Evolutionary conservation across 1,284 basidiomycete species (phyloP).

Genomic region (Coniferiporia sulphurascens): DNA sequence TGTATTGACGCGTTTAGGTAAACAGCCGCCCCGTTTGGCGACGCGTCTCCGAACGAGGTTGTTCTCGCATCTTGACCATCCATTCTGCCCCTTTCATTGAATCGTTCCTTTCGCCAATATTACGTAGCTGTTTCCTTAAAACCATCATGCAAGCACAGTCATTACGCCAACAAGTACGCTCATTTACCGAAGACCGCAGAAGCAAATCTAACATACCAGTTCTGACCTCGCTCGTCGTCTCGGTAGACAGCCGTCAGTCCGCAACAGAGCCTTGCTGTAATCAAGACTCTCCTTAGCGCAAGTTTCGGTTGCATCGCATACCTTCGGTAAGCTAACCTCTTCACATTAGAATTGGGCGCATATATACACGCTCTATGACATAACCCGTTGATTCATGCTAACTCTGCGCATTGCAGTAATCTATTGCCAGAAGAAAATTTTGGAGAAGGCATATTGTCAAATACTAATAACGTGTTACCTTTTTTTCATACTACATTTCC

Average conservation of each 20-base stretch:
- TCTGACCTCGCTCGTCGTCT: not conserved
- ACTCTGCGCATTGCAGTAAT: constrained; percentile 39
- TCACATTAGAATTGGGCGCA: not conserved
- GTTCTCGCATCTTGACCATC: not conserved
- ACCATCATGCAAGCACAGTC: constrained; percentile 3
- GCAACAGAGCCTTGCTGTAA: constrained; percentile 17
- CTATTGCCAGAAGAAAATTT: constrained; percentile 78
- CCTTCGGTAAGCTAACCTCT: constrained; percentile 4
- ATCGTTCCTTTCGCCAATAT: not conserved
- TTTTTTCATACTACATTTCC: constrained; percentile 22
- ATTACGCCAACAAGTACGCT: constrained; percentile 1
- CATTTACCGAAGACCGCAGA: not conserved
- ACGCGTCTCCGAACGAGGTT: not conserved
- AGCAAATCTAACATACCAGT: not conserved
- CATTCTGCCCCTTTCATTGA: not conserved
- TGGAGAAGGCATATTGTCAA: constrained; percentile 52
- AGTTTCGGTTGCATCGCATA: constrained; percentile 19
- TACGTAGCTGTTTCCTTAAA: not conserved
- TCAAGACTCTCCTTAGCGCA: constrained; percentile 17
- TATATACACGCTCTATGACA: constrained; percentile 6
- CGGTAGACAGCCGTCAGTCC: constrained; percentile 14
- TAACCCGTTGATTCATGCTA: not conserved
- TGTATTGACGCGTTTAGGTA: not conserved
- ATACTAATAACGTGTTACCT: constrained; percentile 38
- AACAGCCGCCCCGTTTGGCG: not conserved